Conservation (phyloP, 495 filamentous ascomycete genomes). For the Hyphodiscus hymeniophilus region DNA sequence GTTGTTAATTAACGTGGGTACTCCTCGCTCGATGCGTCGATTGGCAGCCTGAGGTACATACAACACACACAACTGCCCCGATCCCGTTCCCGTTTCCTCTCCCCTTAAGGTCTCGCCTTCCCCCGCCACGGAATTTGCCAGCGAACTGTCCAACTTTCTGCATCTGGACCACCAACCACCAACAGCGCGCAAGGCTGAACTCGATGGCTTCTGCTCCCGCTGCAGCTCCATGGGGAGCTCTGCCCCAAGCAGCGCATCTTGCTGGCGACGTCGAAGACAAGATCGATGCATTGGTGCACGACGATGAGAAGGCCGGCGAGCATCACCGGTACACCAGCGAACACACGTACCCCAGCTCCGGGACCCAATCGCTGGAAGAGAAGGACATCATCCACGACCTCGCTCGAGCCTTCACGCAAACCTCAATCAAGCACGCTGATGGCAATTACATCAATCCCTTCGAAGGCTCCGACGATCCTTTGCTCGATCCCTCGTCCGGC, state of each 20-base stretch:
- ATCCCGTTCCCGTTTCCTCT: too few relatives aligned
- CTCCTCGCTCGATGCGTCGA: too few relatives aligned
- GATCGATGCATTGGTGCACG: not conserved
- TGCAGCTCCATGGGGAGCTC: not conserved
- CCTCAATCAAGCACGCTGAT: constrained; percentile 10
- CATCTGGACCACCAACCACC: too few relatives aligned
- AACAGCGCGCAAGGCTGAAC: not conserved
- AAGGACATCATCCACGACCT: constrained; percentile 14
- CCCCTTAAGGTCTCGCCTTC: too few relatives aligned
- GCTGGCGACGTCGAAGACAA: constrained; percentile 8
- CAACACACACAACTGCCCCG: too few relatives aligned
- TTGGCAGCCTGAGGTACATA: too few relatives aligned
- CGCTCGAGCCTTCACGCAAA: constrained; percentile 18
- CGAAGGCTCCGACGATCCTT: constrained; percentile 12
- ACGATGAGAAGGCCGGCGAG: not conserved
- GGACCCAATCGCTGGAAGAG: constrained; percentile 7
- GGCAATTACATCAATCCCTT: constrained; percentile 20
- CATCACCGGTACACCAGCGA: not conserved
- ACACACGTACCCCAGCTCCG: constrained; percentile 1
- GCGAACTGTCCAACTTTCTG: too few relatives aligned
- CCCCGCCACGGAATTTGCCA: too few relatives aligned
- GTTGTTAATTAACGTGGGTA: too few relatives aligned
- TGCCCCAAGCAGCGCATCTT: not conserved
- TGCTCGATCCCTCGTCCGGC: constrained; percentile 36
- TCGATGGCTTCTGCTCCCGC: constrained; percentile 4